Evolutionary conservation across 2,329 filamentous ascomycete species (phyloP).

Genomic region (Cercospora citrullina): DNA sequence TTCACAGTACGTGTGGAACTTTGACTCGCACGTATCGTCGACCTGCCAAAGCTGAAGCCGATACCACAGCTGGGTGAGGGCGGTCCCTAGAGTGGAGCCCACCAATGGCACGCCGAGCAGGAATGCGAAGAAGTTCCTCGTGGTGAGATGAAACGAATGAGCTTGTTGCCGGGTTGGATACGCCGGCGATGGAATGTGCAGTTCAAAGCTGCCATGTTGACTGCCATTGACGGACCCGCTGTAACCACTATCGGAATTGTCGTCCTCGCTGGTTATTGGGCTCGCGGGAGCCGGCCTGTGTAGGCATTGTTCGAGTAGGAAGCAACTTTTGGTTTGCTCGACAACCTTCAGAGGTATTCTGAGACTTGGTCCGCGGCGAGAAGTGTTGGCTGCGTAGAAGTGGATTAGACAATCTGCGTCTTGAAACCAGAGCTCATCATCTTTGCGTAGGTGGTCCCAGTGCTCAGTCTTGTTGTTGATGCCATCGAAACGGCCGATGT

Average conservation of each 20-base stretch:
- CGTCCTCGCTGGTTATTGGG: constrained; percentile 29
- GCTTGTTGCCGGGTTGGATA: constrained; percentile 55
- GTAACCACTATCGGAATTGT: constrained; percentile 34
- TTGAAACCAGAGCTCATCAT: constrained; percentile 68
- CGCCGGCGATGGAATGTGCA: constrained; percentile 69
- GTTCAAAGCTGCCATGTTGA: constrained; percentile 45
- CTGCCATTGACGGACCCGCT: constrained; percentile 23
- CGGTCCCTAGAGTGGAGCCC: constrained; percentile 58
- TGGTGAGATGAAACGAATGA: constrained; percentile 65
- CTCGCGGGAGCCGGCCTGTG: constrained; percentile 17
- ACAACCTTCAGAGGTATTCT: constrained; percentile 62
- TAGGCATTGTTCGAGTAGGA: constrained; percentile 56
- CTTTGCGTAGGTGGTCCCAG: constrained; percentile 45
- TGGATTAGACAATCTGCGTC: constrained; percentile 70
- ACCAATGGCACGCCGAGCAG: constrained; percentile 65
- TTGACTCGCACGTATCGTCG: constrained; percentile 38
- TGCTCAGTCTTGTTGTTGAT: constrained; percentile 18
- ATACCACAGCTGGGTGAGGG: constrained; percentile 64
- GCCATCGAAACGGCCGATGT: constrained; percentile 23
- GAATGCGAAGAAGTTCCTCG: constrained; percentile 75
- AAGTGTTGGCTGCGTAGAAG: constrained; percentile 66
- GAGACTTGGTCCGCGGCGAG: constrained; percentile 66
- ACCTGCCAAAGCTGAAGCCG: constrained; percentile 54
- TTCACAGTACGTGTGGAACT: constrained; percentile 64
- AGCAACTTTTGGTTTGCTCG: constrained; percentile 58